Evolutionary conservation across 2,329 filamentous ascomycete species (phyloP), one percentile per base, ranked within the genome.

Genomic region (Pseudocercospora fuligena): DNA sequence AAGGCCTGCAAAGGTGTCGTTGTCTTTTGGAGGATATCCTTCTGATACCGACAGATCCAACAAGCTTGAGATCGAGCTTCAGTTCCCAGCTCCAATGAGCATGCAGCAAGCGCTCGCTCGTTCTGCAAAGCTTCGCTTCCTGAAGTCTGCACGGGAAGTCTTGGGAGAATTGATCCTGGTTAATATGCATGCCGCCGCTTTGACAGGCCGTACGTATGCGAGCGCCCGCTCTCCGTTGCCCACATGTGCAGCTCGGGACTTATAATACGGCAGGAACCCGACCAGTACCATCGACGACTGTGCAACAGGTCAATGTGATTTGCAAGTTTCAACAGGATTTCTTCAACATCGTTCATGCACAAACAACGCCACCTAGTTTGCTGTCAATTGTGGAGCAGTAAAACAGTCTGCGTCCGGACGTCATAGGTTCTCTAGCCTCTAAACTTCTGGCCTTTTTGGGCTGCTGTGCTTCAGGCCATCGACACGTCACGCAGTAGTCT

Each of bases 241-340:
- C 29, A 53, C 46, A 60, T 54, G 63, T 66, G 66, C 64, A 68
- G 63, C 64, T 57, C 57, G 67, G 67, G 70, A 66, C 60, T 36
- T 68, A 66, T 71, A 68, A 69, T 67, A 63, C 65, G 47, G 69
- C 66, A 73, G 71, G 71, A 72, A 72, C 70, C 71, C 71, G 71
- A 61, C 56, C 36, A 49, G 61, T 51, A 64, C 58, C 66, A 61
- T n/a, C 56, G 31, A 58, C 31, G 19, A 23, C 29, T 36, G 63
- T 57, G 53, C 46, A 63, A 67, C 61, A 23, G 61, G 29, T 40
- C 27, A 40, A 60, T 61, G 36, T 61, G 51, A 61, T 62, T 54
- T 63, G 54, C 59, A 46, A 65, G 47, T 33, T 25, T 46, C 54
- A 60, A 40, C 56, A 43, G 31, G 56, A 36, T 43, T 58, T 25